Percentiles rank a stretch among this genome's conserved stretches.
Evolutionary conservation across 2,329 filamentous ascomycete species (phyloP).

Genomic region (Colletotrichum costaricense): DNA sequence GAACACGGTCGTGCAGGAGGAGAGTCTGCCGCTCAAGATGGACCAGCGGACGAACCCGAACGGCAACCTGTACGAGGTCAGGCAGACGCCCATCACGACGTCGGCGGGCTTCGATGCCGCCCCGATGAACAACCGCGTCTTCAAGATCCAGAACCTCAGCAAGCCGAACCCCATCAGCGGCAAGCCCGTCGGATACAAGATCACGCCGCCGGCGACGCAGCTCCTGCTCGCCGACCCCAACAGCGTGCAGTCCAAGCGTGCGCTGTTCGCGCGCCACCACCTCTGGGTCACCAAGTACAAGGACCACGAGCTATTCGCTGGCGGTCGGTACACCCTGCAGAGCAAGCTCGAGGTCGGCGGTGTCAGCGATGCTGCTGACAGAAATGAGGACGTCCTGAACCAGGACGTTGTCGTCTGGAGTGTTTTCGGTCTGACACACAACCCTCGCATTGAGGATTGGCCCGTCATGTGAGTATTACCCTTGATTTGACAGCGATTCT

Average conservation of each 20-base stretch:
- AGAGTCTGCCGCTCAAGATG: conserved; percentile 64
- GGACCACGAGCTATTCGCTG: conserved; percentile 45
- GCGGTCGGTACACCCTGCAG: conserved; percentile 44
- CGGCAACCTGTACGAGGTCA: conserved; percentile 56
- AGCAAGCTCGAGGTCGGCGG: conserved; percentile 45
- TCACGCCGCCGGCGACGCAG: conserved; percentile 49
- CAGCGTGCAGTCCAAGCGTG: conserved; percentile 38
- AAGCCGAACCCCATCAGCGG: conserved; percentile 47
- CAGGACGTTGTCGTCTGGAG: conserved; percentile 60
- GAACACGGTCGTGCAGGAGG: conserved; percentile 66
- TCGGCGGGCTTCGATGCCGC: conserved; percentile 55
- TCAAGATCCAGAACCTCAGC: conserved; percentile 28
- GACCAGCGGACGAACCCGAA: conserved; percentile 57
- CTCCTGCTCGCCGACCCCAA: conserved; percentile 43
- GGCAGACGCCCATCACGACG: conserved; percentile 55
- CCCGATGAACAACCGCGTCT: conserved; percentile 50
- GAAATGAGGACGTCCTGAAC: conserved; percentile 61
- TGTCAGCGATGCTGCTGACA: conserved; percentile 39
- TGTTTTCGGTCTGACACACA: conserved; percentile 64
- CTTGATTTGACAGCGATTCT: not conserved
- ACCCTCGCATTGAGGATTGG: conserved; percentile 68
- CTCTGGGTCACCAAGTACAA: conserved; percentile 44
- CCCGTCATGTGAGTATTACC: conserved; percentile 64
- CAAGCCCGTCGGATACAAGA: conserved; percentile 50
- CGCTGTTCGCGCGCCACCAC: conserved; percentile 43